Percentiles rank a stretch among this genome's conserved stretches.
Conservation (phyloP, 208 protist genomes). For the Leishmania braziliensis region DNA sequence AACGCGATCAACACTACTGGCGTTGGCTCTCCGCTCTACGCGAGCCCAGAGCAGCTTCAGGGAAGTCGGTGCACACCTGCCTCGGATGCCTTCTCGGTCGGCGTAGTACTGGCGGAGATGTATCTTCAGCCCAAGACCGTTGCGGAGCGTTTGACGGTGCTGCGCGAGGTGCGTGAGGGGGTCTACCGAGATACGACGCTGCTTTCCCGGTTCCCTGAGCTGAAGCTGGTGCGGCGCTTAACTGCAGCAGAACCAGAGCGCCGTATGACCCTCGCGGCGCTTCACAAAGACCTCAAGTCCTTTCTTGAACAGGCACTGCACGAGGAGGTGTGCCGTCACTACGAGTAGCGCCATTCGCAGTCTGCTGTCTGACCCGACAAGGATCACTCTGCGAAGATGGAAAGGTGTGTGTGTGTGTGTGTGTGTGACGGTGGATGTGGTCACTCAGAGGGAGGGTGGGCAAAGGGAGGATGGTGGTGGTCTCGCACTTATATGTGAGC, state of each 20-base stretch:
- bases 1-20: slow-evolving; percentile 72
- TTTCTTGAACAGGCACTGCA: slow-evolving; percentile 26
- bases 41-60: slow-evolving; percentile 83
- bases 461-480: neutral
- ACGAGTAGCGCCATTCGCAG: neutral
- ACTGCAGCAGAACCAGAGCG: slow-evolving; percentile 26
- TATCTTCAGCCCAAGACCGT: slow-evolving; percentile 82
- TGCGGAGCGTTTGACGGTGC: slow-evolving; percentile 62
- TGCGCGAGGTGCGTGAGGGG: slow-evolving; percentile 63
- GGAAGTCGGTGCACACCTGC: slow-evolving; percentile 58
- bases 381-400: neutral
- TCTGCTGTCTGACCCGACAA: neutral
- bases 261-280: slow-evolving; percentile 22
- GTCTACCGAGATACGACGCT: slow-evolving; percentile 35
- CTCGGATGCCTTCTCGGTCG: slow-evolving; percentile 73
- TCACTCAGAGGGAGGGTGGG: neutral
- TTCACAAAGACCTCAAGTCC: slow-evolving; percentile 15
- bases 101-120: slow-evolving; percentile 83
- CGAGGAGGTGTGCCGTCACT: slow-evolving; percentile 10
- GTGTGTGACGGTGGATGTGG: neutral
- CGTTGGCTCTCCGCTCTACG: slow-evolving; percentile 87
- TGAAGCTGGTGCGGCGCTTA: slow-evolving; percentile 50
- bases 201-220: slow-evolving; percentile 61
- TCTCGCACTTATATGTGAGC: neutral
- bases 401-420: neutral